These are phyloP conservation scores for Dendrocalamus sinicus DNA, from an alignment of 176 grass and related monocot genomes.

Conservation along the genomic window DNA sequence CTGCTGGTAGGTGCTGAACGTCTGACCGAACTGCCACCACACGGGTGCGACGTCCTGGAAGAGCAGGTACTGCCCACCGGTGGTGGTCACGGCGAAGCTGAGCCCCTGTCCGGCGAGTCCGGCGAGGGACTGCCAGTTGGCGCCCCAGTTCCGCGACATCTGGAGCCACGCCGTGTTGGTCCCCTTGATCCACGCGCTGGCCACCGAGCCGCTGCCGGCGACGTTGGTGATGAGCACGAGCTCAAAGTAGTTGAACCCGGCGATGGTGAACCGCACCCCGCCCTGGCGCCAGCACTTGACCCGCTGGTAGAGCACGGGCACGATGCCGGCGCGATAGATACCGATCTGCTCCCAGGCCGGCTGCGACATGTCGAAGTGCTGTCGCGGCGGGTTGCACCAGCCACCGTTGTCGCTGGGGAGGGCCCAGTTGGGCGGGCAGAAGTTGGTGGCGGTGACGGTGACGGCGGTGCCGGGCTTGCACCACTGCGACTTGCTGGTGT, in stretches of 20 bases:
- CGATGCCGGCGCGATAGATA: slow-evolving; percentile 44
- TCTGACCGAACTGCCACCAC: slow-evolving; percentile 64
- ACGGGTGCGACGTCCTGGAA: slow-evolving; percentile 42
- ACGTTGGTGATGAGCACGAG: slow-evolving; percentile 58
- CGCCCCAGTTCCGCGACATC: slow-evolving; percentile 60
- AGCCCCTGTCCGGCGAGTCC: slow-evolving; percentile 49
- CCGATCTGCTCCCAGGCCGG: slow-evolving; percentile 59
- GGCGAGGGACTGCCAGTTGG: slow-evolving; percentile 50
- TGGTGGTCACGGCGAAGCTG: slow-evolving; percentile 52
- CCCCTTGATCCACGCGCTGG: slow-evolving; percentile 30
- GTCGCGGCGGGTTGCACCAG: slow-evolving; percentile 59
- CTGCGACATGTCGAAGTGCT: slow-evolving; percentile 75
- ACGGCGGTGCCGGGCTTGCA: slow-evolving; percentile 36
- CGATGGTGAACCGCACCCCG: slow-evolving; percentile 49
- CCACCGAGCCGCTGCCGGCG: slow-evolving; percentile 53
- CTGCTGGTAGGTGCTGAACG: slow-evolving; percentile 45
- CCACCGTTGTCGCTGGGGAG: slow-evolving; percentile 50
- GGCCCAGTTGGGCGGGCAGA: slow-evolving; percentile 65
- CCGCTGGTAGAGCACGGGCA: slow-evolving; percentile 62
- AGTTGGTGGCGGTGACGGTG: slow-evolving; percentile 64
- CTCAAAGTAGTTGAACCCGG: slow-evolving; percentile 58
- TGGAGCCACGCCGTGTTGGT: slow-evolving; percentile 38
- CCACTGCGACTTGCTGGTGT: background rate
- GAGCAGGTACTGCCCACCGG: slow-evolving; percentile 47
- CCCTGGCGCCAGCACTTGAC: slow-evolving; percentile 56